phyloP scores from a whole-genome alignment of 2,329 filamentous ascomycete species.

The Fusarium mundagurra region DNA sequence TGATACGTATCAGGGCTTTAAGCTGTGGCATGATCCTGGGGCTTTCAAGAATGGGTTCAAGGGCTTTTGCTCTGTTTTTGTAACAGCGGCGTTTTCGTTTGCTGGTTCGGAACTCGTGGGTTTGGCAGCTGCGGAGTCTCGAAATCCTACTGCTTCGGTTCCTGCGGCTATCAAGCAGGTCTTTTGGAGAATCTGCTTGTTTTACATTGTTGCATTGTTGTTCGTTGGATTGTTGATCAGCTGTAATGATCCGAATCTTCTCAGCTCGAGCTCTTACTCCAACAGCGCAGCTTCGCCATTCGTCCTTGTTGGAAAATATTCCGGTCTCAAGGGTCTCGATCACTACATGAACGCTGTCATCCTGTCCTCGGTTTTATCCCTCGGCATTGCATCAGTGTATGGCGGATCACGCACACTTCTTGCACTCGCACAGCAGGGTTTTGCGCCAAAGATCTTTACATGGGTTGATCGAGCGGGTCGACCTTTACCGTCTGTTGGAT shows the following conservation, averaged over 20 bases:
- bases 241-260: slow-evolving; percentile 55
- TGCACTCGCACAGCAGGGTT: slow-evolving; percentile 64
- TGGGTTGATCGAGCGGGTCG: slow-evolving; percentile 65
- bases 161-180: slow-evolving; percentile 85
- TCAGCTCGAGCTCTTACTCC: slow-evolving; percentile 42
- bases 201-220: slow-evolving; percentile 60
- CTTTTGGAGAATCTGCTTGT: slow-evolving; percentile 61
- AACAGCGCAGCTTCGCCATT: slow-evolving; percentile 55
- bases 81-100: slow-evolving; percentile 75
- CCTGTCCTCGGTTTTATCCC: slow-evolving; percentile 62
- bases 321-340: slow-evolving; percentile 58
- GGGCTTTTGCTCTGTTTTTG: slow-evolving; percentile 75
- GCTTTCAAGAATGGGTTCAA: slow-evolving; percentile 77
- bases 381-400: slow-evolving; percentile 64
- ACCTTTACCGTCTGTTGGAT: slow-evolving; percentile 56
- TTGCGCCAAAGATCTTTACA: slow-evolving; percentile 62
- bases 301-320: slow-evolving; percentile 60
- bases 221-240: slow-evolving; percentile 58
- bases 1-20: slow-evolving; percentile 54
- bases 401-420: slow-evolving; percentile 65
- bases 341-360: slow-evolving; percentile 65
- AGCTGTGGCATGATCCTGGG: slow-evolving; percentile 49
- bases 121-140: slow-evolving; percentile 74
- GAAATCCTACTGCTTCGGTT: slow-evolving; percentile 74
- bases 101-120: slow-evolving; percentile 75